Evolutionary conservation across 2,329 filamentous ascomycete species (phyloP).

Genomic region (Neocucurbitaria cava): DNA sequence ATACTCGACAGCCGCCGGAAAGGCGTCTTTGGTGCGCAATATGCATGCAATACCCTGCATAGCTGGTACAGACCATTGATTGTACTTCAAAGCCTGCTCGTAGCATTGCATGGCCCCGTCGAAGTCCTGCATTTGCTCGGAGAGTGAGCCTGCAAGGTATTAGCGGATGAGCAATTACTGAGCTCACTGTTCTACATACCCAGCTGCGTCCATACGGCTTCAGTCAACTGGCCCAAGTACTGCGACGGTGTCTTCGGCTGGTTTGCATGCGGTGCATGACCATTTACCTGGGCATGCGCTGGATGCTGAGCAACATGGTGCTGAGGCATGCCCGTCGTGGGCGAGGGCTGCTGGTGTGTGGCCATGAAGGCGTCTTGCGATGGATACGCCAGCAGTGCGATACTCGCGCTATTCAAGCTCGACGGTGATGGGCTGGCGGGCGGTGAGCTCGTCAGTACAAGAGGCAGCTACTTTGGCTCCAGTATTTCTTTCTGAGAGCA

Average conservation of each 20-base stretch:
- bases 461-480: slow-evolving; percentile 1
- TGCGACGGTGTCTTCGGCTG: slow-evolving; percentile 72
- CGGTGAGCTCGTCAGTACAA: slow-evolving; percentile 7
- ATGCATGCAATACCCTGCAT: slow-evolving; percentile 96
- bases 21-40: slow-evolving; percentile 89
- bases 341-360: slow-evolving; percentile 77
- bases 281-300: slow-evolving; percentile 65
- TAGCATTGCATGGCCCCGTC: slow-evolving; percentile 92
- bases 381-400: slow-evolving; percentile 13
- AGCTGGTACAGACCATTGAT: slow-evolving; percentile 84
- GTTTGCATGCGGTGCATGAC: slow-evolving; percentile 60
- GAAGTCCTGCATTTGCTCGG: slow-evolving; percentile 84
- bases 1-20: slow-evolving; percentile 92
- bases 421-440: slow-evolving; percentile 14
- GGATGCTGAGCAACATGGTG: slow-evolving; percentile 72
- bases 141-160: slow-evolving; percentile 71
- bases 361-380: slow-evolving; percentile 61
- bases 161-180: slow-evolving; percentile 16
- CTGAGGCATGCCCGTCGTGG: slow-evolving; percentile 74
- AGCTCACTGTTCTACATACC: slow-evolving; percentile 64
- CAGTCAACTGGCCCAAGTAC: slow-evolving; percentile 79
- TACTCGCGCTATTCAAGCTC: slow-evolving; percentile 16
- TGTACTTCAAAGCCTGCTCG: slow-evolving; percentile 86
- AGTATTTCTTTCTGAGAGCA: slow-evolving; percentile 1
- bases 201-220: slow-evolving; percentile 89